These are phyloP conservation scores for Cladophialophora bantiana DNA, from an alignment of 2,329 filamentous ascomycete species.

Conservation along the genomic window DNA sequence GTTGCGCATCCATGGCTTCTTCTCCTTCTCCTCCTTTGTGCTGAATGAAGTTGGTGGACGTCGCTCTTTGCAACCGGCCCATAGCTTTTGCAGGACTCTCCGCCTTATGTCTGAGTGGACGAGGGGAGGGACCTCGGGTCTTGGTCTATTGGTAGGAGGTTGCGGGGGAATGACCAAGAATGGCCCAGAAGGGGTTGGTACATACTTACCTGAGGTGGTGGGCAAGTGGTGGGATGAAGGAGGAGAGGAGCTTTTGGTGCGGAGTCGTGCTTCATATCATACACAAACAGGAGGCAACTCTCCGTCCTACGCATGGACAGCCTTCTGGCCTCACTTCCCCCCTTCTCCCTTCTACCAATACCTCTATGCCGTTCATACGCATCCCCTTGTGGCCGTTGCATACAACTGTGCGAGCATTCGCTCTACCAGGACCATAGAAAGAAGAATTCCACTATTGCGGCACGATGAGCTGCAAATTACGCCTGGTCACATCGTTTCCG, in stretches of 20 bases:
- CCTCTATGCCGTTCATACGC: background rate
- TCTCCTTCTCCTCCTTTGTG: background rate
- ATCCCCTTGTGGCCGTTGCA: background rate
- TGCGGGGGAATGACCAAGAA: background rate
- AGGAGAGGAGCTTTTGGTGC: too few species aligned
- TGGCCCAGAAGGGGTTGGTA: too few species aligned
- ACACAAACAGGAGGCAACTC: too few species aligned
- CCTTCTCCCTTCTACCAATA: background rate
- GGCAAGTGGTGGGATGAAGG: too few species aligned
- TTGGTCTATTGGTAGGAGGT: background rate
- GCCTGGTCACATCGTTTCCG: background rate
- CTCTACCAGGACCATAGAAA: background rate
- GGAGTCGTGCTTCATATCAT: too few species aligned
- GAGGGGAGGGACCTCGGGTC: background rate
- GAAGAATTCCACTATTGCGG: background rate
- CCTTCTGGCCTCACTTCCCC: too few species aligned
- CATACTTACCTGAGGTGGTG: too few species aligned
- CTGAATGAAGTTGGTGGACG: background rate
- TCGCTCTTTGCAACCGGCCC: background rate
- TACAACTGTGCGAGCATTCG: background rate
- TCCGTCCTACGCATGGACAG: too few species aligned
- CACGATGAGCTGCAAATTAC: background rate
- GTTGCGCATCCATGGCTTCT: conserved; percentile 12
- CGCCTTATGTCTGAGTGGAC: background rate
- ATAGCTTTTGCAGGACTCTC: background rate